Percentiles rank a stretch among this genome's conserved stretches.
Conservation (phyloP, 345 rosid species). For the Odontarrhena argentea region DNA sequence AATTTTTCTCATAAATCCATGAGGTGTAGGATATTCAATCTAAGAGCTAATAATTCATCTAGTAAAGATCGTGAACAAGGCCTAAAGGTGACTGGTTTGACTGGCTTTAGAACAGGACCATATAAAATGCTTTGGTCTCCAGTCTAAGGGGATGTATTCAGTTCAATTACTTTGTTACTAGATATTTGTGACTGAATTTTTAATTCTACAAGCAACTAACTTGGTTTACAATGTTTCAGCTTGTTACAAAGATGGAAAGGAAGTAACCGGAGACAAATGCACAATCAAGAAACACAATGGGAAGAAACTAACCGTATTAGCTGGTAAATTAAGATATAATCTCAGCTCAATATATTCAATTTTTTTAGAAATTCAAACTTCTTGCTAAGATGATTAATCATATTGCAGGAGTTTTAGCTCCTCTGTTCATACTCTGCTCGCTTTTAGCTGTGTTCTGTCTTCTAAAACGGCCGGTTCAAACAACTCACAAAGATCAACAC, state of each 20-base stretch:
- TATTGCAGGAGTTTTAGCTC: conserved; percentile 41
- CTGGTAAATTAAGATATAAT: conserved; percentile 47
- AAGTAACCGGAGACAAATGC: conserved; percentile 53
- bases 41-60: too few relatives aligned
- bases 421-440: conserved; percentile 46
- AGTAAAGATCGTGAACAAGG: too few relatives aligned
- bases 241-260: conserved; percentile 61
- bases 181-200: too few relatives aligned
- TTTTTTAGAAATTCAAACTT: neutral
- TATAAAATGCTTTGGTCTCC: too few relatives aligned
- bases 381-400: neutral
- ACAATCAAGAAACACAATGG: conserved; percentile 42
- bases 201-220: conserved; percentile 10
- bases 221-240: conserved; percentile 43
- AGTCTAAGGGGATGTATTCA: too few relatives aligned
- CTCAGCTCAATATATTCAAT: neutral
- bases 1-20: too few relatives aligned
- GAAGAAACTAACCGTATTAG: conserved; percentile 54
- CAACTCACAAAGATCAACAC: conserved; percentile 34
- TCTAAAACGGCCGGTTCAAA: conserved; percentile 51
- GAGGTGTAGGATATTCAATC: too few relatives aligned
- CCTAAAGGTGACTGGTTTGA: too few relatives aligned
- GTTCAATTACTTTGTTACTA: too few relatives aligned
- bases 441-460: conserved; percentile 57
- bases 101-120: too few relatives aligned